A percentile compares a stretch with the other conserved stretches of the same genome.
Conservation (phyloP, 139 green algal species). For the Yamagishiella unicocca region DNA sequence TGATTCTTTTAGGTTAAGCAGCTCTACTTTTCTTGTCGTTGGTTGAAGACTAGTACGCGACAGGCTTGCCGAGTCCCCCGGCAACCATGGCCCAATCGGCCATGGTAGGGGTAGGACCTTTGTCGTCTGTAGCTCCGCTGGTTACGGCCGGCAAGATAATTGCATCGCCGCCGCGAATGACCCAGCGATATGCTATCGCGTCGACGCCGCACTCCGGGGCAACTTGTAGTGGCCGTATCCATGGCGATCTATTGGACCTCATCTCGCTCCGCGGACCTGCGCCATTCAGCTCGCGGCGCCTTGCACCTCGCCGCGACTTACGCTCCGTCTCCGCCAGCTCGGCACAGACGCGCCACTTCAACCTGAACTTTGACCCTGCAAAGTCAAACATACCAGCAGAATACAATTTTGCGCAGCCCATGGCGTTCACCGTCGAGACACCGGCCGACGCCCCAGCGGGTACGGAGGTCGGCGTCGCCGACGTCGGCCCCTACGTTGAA, state of each 20-base stretch:
- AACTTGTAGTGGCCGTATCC: neutral
- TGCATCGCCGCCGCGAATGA: neutral
- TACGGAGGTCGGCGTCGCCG: neutral
- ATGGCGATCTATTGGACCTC: neutral
- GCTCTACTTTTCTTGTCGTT: neutral
- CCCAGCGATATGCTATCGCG: neutral
- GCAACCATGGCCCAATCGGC: constrained; percentile 19
- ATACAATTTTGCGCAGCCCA: constrained; percentile 6
- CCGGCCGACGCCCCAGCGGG: neutral
- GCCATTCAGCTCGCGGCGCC: neutral
- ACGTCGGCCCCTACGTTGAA: constrained; percentile 24
- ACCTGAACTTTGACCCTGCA: constrained; percentile 2
- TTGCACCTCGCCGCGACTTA: neutral
- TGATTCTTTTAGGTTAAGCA: no score
- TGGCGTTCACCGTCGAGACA: neutral
- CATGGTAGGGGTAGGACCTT: neutral
- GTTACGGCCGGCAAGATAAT: neutral
- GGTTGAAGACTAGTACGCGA: neutral
- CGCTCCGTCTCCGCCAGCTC: constrained; percentile 3
- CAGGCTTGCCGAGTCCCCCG: neutral
- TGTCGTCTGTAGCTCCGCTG: neutral
- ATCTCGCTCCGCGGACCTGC: neutral
- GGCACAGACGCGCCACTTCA: constrained; percentile 28
- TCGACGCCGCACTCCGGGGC: no score
- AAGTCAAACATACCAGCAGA: constrained; percentile 19